Evolutionary conservation across 805 yeast species (phyloP), one percentile per base, ranked within the genome.

Genomic region (Diddensiella santjacobensis): DNA sequence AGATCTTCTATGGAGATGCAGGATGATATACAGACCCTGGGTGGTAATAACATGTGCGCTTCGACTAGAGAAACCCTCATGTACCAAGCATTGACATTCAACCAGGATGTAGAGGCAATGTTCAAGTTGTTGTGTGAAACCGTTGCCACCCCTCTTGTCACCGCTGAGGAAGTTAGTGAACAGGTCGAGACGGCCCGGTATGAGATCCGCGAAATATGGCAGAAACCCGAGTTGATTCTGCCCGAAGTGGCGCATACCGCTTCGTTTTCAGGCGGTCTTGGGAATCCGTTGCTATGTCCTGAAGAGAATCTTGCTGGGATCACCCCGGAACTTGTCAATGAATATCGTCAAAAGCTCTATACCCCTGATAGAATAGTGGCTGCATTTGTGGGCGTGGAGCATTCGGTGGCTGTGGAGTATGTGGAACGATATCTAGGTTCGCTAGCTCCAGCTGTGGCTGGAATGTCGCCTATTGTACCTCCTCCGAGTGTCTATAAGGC

Each of bases 41-140:
- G 99, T 42, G 99, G 98, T 11, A 91, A 89, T 65, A 89, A 85
- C 67, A 90, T 87, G 80, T 86, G 96, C 61, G 84, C 95, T 0
- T 84, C 96, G 0, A 86, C 95, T 4, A 76, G 99, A 61, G 99
- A 93, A 66, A 78, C 95, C 3, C 75, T 91, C 71, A 79, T 91
- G 70, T 93, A 93, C 66, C 98, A 93, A 67, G 95, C 97, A 1
- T 83, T 96, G 2, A 96, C 89, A 0, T 91, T 93, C 75, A 90
- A 90, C 63, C 74, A 75, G 40, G 96, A 90, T 61, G 81, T 84
- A 6, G 91, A 80, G 35, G 71, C 74, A 55, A 88, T 93, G 95
- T 79, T 86, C 54, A 76, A 77, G 40, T 71, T 87, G 40, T 71
- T 93, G 58, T 70, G 87, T 22, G 90, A 89, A 55, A 87, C 97